Conservation (phyloP, 345 rosid species). For the Anastatica hierochuntica region DNA sequence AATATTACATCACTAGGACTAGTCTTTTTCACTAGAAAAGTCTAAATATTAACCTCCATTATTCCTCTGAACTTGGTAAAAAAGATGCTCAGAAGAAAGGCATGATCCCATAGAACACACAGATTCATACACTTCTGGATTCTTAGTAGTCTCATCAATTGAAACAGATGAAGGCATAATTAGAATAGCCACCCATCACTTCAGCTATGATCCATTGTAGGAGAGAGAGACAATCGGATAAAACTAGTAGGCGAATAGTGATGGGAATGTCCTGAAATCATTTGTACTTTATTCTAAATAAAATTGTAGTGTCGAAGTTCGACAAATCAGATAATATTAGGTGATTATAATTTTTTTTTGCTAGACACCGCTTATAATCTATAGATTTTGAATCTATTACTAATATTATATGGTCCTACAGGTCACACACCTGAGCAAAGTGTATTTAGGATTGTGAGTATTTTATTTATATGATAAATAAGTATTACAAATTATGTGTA, state of each 20-base stretch:
- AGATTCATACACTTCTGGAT: constrained; percentile 40
- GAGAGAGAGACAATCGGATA: constrained; percentile 74
- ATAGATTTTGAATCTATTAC: too few relatives aligned
- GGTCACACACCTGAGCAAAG: too few relatives aligned
- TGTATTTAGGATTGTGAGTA: too few relatives aligned
- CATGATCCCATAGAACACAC: constrained; percentile 92
- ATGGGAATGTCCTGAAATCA: too few relatives aligned
- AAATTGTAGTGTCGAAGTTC: too few relatives aligned
- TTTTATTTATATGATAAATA: too few relatives aligned
- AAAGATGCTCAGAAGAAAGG: constrained; percentile 76
- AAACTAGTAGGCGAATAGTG: constrained; percentile 97
- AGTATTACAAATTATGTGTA: too few relatives aligned
- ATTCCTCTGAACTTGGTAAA: constrained; percentile 35
- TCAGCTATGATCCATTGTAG: constrained; percentile 74
- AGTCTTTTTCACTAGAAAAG: constrained; percentile 49
- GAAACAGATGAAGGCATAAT: constrained; percentile 35
- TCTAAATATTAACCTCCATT: constrained; percentile 60
- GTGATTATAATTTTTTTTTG: too few relatives aligned
- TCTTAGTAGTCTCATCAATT: constrained; percentile 34
- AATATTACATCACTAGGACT: constrained; percentile 53
- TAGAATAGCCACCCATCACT: constrained; percentile 65
- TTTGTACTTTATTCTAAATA: too few relatives aligned
- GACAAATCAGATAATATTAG: too few relatives aligned
- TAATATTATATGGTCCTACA: too few relatives aligned
- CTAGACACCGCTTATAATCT: too few relatives aligned